Percentiles rank a stretch among this genome's conserved stretches.
Evolutionary conservation across 139 green algal genomes (phyloP).

Genomic region (Picochlorum sp.): DNA sequence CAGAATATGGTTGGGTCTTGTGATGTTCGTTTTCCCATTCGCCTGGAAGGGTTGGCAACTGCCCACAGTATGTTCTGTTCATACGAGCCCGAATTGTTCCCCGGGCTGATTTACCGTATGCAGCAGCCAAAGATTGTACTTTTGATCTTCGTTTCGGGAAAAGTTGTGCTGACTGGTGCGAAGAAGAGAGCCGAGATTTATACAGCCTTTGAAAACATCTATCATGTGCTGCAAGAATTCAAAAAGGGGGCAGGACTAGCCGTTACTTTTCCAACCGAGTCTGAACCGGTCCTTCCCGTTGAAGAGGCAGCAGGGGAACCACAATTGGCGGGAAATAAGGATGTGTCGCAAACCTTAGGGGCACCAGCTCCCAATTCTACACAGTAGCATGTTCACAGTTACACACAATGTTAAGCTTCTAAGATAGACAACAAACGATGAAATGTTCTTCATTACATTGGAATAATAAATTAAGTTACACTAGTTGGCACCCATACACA

Average conservation of each 20-base stretch:
- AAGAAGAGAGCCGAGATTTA: constrained; percentile 96
- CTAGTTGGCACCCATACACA: too few relatives aligned
- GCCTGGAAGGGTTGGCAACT: constrained; percentile 83
- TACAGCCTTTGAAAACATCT: constrained; percentile 96
- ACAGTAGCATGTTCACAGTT: too few relatives aligned
- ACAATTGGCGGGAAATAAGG: neutral
- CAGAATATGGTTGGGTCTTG: constrained; percentile 99
- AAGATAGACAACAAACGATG: too few relatives aligned
- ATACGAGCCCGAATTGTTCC: constrained; percentile 99
- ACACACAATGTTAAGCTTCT: too few relatives aligned
- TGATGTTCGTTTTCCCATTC: constrained; percentile 96
- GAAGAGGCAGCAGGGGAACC: neutral
- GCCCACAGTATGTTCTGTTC: constrained; percentile 78
- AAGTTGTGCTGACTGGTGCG: constrained; percentile 82
- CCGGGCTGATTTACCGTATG: constrained; percentile 98
- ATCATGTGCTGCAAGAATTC: constrained; percentile 87
- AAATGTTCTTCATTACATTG: too few relatives aligned
- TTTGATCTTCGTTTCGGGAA: constrained; percentile 97
- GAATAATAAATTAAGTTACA: too few relatives aligned
- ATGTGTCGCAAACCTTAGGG: too few relatives aligned
- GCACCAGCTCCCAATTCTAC: too few relatives aligned
- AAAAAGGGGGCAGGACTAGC: constrained; percentile 52
- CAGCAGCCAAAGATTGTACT: constrained; percentile 96
- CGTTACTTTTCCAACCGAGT: neutral
- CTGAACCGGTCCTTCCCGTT: neutral